Evolutionary conservation across 2,329 filamentous ascomycete genomes (phyloP), one percentile per base, ranked within the genome.

Genomic region (Pseudogymnoascus pannorum): DNA sequence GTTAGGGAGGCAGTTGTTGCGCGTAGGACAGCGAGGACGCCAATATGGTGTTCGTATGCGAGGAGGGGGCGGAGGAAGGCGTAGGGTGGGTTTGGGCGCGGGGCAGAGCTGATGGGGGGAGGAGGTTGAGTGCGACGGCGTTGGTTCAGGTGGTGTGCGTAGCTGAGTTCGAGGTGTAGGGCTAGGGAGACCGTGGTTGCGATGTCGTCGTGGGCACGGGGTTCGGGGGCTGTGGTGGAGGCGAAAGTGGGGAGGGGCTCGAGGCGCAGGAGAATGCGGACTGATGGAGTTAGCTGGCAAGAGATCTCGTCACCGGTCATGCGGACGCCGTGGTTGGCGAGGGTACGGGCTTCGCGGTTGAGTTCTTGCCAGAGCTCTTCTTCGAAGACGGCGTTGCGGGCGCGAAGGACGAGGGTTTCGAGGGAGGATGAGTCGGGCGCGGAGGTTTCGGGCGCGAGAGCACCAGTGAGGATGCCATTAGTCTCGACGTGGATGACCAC

Each of bases 281-380:
- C 79, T 3, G 78, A 73, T 1, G 78, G 68, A n/a, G 80, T 77
- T 1, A 84, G 72, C 2, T 79, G 75, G 68, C 85, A 84, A 8
- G 78, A 77, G 42, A 91, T 78, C 2, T 79, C 75, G 24, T 82
- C 76, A 12, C 81, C 84, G 35, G 84, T 80, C 12, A 86, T 81
- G 24, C 81, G 81, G 11, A 97, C 87, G 8, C 87, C 84, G 63
- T 89, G 86, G 9, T 86, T 85, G 2, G 87, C 80, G 20, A 96
- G 78, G 0, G 81, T 81, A 14, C 92, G 87, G 0, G 89, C 86
- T 74, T 99, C 94, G 16, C 91, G 83, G 59, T 87, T 87, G 63
- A 97, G 79, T 74, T 99, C 94, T 67, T 96, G 87, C 81, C 92
- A 97, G 1, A 99, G 77, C 71, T 99, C 94, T 70, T 92, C 87